Base-by-base conservation (phyloP, 148 eudicot species). In the Chenopodium berlandieri region DNA sequence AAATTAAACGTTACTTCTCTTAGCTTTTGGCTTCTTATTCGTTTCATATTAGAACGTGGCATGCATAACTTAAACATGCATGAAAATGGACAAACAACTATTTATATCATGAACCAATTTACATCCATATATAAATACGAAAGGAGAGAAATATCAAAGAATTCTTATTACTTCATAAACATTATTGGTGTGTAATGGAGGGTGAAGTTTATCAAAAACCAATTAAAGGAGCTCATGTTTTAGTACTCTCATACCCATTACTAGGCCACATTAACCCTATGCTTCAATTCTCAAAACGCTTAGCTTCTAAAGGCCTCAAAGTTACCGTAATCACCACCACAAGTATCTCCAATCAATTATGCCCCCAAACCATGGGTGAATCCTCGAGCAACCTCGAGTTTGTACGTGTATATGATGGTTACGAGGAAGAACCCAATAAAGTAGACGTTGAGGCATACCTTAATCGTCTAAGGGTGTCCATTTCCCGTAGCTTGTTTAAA, bases 261-360 rank as follows among this genome's bases (percentile, higher is more conserved):
- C 96, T 89, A 87, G 96, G 96, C 82, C 96, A 91, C 83, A 89
- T 91, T 60, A 91, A 92, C 78, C 96, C 96, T 0, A 86, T 88
- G 82, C 84, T 89, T 4, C 90, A 91, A 48, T 88, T 92, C 80
- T 85, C 90, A 5, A 89, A 90, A 68, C 86, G 84, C 19, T 83
- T 92, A 12, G 86, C 85, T 37, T 87, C 84, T 13, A 89, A 85
- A 69, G 90, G 89, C 78, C 82, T 92, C 16, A 77, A 80, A 30
- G 85, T 89, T 58, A 92, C 93, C 7, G 2, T 92, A 7, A 73
- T 83, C 69, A 78, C 79, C 46, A 75, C 79, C 22, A 62, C 80
- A 0, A 80, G 81, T 48, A 30, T 71, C 12, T 52, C 74, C 1
- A 69, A 31, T 2, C 77, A 7, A 23, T 9, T 31, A 48, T 48